These are phyloP conservation scores for Oryza rufipogon DNA, from an alignment of 176 grass and related monocot genomes.

Conservation along the genomic window DNA sequence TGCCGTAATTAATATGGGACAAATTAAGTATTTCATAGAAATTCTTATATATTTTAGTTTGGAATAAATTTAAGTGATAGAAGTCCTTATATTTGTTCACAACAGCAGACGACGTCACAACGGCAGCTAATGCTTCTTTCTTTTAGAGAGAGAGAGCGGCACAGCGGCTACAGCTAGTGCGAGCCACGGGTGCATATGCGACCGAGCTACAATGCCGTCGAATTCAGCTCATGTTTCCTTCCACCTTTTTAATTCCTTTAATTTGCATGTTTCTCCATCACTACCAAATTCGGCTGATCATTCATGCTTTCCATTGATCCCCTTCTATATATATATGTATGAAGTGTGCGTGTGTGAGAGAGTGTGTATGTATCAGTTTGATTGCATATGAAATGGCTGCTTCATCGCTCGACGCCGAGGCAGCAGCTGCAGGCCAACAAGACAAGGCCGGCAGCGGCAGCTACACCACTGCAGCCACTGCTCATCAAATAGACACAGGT, in stretches of 20 bases:
- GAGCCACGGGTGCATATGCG: background rate
- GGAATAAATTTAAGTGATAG: too few relatives aligned
- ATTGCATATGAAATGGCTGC: slow-evolving; percentile 40
- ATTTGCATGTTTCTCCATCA: background rate
- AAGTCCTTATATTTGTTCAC: too few relatives aligned
- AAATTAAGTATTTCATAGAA: too few relatives aligned
- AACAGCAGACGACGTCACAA: background rate
- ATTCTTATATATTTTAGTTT: too few relatives aligned
- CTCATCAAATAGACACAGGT: slow-evolving; percentile 75
- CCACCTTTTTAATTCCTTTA: too few relatives aligned
- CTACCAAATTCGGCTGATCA: background rate
- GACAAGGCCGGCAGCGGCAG: slow-evolving; percentile 35
- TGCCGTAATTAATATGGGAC: too few relatives aligned
- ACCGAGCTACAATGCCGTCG: background rate
- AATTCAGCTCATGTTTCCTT: background rate
- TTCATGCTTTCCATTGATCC: background rate
- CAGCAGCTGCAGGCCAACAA: slow-evolving; percentile 12
- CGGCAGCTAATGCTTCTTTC: background rate
- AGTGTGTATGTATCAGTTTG: too few relatives aligned
- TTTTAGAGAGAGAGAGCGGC: too few relatives aligned
- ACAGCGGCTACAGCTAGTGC: background rate
- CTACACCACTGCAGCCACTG: slow-evolving; percentile 49
- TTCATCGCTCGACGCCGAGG: slow-evolving; percentile 46
- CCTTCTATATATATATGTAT: too few relatives aligned
- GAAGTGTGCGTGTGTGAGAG: too few relatives aligned